A percentile compares a stretch with the other conserved stretches of the same genome.
Evolutionary conservation across 2,329 filamentous ascomycete species (phyloP).

Genomic region (Apiospora marii): DNA sequence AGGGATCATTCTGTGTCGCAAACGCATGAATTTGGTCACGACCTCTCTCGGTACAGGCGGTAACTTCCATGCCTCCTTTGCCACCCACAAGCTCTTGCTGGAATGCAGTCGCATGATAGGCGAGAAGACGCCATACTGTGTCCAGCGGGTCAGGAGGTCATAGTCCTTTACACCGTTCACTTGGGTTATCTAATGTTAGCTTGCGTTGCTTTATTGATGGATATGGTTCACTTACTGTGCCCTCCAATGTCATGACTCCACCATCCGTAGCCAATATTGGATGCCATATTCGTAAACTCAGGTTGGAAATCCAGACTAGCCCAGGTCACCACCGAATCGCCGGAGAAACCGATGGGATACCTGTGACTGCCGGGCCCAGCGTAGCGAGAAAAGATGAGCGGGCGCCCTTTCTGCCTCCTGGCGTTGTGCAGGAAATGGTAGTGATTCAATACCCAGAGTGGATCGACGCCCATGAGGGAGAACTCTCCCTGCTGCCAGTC

Average conservation of each 20-base stretch:
- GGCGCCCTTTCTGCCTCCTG: constrained; percentile 46
- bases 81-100: constrained; percentile 62
- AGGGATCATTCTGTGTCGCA: constrained; percentile 66
- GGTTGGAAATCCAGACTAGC: constrained; percentile 68
- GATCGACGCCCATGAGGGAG: constrained; percentile 64
- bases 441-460: constrained; percentile 71
- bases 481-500: constrained; percentile 71
- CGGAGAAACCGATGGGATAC: constrained; percentile 71
- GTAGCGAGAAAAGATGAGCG: constrained; percentile 67
- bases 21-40: constrained; percentile 58
- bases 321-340: constrained; percentile 68
- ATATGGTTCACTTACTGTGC: constrained; percentile 47
- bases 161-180: constrained; percentile 62
- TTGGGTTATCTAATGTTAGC: not conserved
- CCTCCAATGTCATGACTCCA: constrained; percentile 76
- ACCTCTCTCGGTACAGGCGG: constrained; percentile 52
- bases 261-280: constrained; percentile 73
- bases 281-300: constrained; percentile 71
- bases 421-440: constrained; percentile 66
- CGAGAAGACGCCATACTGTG: constrained; percentile 68
- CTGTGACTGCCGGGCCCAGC: constrained; percentile 69
- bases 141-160: constrained; percentile 66
- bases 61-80: constrained; percentile 69
- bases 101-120: constrained; percentile 69
- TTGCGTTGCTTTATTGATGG: not conserved